Conservation (phyloP, 441 rosid species). For the Rhodomyrtus psidioides region DNA sequence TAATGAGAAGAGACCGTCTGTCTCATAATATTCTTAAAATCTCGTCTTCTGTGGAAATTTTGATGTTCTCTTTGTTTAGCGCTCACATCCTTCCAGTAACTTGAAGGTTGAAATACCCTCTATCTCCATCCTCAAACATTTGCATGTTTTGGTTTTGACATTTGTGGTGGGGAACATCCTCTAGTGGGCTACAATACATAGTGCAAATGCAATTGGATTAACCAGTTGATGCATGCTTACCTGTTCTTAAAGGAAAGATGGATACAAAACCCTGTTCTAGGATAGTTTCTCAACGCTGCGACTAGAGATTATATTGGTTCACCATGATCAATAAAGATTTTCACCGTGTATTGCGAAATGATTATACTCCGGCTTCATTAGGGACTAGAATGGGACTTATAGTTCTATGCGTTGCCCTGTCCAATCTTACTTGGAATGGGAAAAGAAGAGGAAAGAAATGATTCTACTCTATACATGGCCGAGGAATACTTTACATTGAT, state of each 20-base stretch:
- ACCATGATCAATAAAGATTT: neutral
- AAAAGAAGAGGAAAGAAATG: neutral
- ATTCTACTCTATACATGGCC: neutral
- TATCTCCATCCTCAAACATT: neutral
- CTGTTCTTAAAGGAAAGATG: neutral
- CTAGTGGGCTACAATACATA: neutral
- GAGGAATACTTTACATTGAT: slow-evolving; percentile 1
- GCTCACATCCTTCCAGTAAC: neutral
- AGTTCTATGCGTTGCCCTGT: neutral
- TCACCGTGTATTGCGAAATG: neutral
- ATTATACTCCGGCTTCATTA: neutral
- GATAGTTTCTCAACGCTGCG: slow-evolving; percentile 3
- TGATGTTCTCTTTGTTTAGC: neutral
- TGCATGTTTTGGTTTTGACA: neutral
- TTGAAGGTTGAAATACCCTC: neutral
- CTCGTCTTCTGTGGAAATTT: neutral
- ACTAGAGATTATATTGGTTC: slow-evolving; percentile 34
- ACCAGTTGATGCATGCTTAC: neutral
- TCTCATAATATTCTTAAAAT: neutral
- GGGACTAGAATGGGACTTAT: neutral
- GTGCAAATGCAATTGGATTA: neutral
- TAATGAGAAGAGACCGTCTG: neutral
- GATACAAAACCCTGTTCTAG: neutral
- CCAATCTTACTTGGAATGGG: neutral
- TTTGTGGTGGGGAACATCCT: neutral